Conservation (phyloP, 441 rosid species). For the Jatropha multifida region DNA sequence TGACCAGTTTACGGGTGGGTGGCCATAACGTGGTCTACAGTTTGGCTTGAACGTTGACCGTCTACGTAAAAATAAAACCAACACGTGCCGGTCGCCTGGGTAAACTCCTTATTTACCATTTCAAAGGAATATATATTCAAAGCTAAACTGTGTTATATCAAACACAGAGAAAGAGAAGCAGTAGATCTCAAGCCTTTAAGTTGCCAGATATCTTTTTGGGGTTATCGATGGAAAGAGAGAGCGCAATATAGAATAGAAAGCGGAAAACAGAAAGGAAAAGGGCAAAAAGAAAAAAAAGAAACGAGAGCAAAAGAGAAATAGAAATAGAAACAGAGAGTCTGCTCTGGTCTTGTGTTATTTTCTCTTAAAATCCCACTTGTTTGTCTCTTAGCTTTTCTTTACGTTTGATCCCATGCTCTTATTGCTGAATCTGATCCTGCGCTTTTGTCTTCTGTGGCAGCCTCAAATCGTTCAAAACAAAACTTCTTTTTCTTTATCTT, state of each 20-base stretch:
- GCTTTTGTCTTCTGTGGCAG: conserved; percentile 43
- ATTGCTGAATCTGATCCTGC: conserved; percentile 31
- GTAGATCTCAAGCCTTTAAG: conserved; percentile 37
- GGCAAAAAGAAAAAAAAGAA: neutral
- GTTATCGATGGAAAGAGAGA: conserved; percentile 16
- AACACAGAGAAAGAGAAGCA: conserved; percentile 23
- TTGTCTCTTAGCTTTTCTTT: conserved; percentile 31
- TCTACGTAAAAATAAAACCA: conserved; percentile 12
- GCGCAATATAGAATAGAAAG: neutral
- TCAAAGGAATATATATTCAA: conserved; percentile 28
- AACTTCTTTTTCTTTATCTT: conserved; percentile 24
- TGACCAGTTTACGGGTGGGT: conserved; percentile 28
- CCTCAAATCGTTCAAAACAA: conserved; percentile 39
- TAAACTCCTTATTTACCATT: conserved; percentile 19
- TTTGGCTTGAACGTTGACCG: conserved; percentile 29
- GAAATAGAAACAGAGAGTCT: neutral
- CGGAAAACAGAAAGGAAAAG: neutral
- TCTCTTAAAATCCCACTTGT: conserved; percentile 16
- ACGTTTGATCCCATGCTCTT: conserved; percentile 36
- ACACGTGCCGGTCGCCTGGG: conserved; percentile 40
- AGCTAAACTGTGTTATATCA: conserved; percentile 6
- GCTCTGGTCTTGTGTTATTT: neutral
- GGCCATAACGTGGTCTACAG: conserved; percentile 25
- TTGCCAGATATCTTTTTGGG: conserved; percentile 33
- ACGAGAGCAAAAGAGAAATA: neutral